phyloP scores from a whole-genome alignment of 2,329 filamentous ascomycete genomes.

The Knufia petricola region DNA sequence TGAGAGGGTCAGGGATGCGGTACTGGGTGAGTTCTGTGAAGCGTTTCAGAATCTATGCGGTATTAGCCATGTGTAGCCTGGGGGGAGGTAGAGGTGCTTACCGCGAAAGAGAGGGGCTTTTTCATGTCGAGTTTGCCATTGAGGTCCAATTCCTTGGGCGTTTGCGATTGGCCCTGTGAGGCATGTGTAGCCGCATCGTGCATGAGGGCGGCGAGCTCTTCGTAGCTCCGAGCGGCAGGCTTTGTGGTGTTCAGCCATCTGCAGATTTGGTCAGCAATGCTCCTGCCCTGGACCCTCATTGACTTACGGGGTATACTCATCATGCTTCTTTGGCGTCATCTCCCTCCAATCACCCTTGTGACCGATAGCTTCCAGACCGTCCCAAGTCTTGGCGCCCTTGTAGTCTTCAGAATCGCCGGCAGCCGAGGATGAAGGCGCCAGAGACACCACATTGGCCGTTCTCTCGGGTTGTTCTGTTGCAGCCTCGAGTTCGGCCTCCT shows the following conservation, averaged over 20 bases:
- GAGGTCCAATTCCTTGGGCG: slow-evolving; percentile 28
- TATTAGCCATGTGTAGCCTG: slow-evolving; percentile 12
- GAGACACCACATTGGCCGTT: too few relatives aligned
- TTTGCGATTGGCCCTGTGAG: not conserved
- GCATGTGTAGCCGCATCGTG: slow-evolving; percentile 35
- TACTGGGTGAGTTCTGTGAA: slow-evolving; percentile 72
- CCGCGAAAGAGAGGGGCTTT: slow-evolving; percentile 55
- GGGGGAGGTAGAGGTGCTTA: slow-evolving; percentile 36
- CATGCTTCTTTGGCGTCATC: slow-evolving; percentile 27
- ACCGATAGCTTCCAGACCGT: slow-evolving; percentile 47
- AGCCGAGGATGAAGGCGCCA: too few relatives aligned
- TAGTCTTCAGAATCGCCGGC: slow-evolving; percentile 30
- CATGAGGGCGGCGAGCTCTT: slow-evolving; percentile 35
- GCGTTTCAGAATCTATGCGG: slow-evolving; percentile 63
- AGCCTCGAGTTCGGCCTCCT: slow-evolving; percentile 10
- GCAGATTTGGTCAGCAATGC: not conserved
- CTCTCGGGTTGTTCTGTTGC: too few relatives aligned
- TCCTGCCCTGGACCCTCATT: not conserved
- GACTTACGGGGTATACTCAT: slow-evolving; percentile 36
- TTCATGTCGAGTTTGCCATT: slow-evolving; percentile 44
- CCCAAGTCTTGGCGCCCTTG: slow-evolving; percentile 40
- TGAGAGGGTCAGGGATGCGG: slow-evolving; percentile 60
- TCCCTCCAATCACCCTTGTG: slow-evolving; percentile 35
- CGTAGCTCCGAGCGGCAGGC: not conserved
- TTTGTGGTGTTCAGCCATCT: not conserved